These are phyloP conservation scores for Xylaria curta DNA, from an alignment of 495 filamentous ascomycete genomes.

Conservation along the genomic window DNA sequence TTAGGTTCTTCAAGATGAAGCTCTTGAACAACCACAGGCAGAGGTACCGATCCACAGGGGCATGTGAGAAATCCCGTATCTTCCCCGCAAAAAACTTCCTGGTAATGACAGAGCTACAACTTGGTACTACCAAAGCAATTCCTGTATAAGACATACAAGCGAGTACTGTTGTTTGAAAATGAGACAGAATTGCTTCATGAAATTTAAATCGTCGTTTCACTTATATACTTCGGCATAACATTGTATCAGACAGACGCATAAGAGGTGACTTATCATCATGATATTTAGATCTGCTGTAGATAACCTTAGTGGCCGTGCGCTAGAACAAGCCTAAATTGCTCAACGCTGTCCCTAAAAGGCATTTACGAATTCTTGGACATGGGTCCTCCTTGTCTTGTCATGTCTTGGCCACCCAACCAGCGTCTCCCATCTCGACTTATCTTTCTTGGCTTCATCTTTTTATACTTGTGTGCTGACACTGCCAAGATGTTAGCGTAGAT, in stretches of 20 bases:
- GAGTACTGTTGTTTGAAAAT: background rate
- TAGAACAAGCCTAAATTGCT: background rate
- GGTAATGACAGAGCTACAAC: background rate
- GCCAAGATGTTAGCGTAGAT: background rate
- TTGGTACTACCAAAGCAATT: background rate
- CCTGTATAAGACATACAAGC: background rate
- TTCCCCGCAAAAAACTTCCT: background rate
- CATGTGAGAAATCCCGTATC: background rate
- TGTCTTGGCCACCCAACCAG: constrained; percentile 12
- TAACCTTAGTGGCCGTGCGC: background rate
- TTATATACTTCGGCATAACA: background rate
- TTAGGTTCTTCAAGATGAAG: background rate
- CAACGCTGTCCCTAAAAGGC: background rate
- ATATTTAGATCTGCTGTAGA: background rate
- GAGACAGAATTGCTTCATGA: background rate
- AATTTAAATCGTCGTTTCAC: background rate
- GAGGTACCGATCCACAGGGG: constrained; percentile 10
- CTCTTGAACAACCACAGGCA: background rate
- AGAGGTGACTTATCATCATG: background rate
- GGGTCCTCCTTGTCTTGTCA: too few species aligned
- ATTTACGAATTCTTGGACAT: background rate
- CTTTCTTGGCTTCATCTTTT: constrained; percentile 3
- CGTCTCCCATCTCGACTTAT: background rate
- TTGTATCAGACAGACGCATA: background rate
- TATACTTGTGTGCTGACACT: background rate